Evolutionary conservation across 495 filamentous ascomycete genomes (phyloP).

Genomic region (Ascodesmis nigricans): DNA sequence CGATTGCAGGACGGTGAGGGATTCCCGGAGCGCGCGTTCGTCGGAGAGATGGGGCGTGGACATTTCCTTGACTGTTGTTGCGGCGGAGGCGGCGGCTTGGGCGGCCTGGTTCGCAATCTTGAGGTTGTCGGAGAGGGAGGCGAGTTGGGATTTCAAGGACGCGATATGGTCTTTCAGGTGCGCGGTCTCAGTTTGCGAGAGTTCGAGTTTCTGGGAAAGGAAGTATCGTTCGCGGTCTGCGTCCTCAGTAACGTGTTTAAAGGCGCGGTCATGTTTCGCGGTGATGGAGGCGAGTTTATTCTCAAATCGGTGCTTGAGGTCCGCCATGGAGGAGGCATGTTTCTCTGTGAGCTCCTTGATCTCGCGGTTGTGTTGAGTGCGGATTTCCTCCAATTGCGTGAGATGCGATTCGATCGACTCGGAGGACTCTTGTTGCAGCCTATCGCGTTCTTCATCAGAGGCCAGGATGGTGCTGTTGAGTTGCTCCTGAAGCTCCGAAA

Average conservation of each 20-base stretch:
- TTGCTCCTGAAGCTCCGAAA: too few relatives aligned
- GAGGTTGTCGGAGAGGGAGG: conserved; percentile 2
- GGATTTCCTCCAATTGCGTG: conserved; percentile 39
- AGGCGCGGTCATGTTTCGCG: conserved; percentile 49
- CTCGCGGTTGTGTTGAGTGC: conserved; percentile 46
- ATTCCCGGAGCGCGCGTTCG: conserved; percentile 83
- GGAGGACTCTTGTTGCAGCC: too few relatives aligned
- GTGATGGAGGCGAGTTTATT: conserved; percentile 38
- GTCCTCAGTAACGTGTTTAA: conserved; percentile 51
- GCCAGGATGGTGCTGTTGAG: too few relatives aligned
- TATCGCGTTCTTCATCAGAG: too few relatives aligned
- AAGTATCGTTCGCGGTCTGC: conserved; percentile 44
- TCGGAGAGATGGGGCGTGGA: conserved; percentile 38
- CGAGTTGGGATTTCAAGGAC: conserved; percentile 67
- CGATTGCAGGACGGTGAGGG: conserved; percentile 85
- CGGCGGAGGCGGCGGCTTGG: conserved; percentile 62
- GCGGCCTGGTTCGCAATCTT: conserved; percentile 81
- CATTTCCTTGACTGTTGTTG: conserved; percentile 33
- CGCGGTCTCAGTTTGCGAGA: conserved; percentile 57
- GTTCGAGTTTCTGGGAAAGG: conserved; percentile 43
- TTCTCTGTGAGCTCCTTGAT: too few relatives aligned
- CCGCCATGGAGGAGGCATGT: too few relatives aligned
- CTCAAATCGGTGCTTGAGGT: conserved; percentile 27
- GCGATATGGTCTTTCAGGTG: conserved; percentile 60
- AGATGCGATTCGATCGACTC: too few relatives aligned